phyloP scores from a whole-genome alignment of 805 yeast species.

The Cyberlindnera maritima region DNA sequence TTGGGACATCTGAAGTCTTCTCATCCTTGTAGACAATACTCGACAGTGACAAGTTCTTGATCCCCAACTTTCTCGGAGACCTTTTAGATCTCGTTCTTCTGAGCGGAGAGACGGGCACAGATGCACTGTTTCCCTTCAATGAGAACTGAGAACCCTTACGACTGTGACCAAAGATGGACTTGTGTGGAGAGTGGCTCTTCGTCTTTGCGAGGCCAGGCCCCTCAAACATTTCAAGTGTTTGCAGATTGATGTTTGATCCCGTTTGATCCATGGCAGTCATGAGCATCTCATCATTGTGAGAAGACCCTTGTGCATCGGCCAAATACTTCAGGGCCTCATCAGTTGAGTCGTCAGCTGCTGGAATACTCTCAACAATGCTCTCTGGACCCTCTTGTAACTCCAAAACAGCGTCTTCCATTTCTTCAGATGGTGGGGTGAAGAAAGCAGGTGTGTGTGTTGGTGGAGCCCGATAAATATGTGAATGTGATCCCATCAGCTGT shows the following conservation, averaged over 20 bases:
- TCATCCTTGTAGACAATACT: conserved; percentile 25
- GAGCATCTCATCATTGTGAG: conserved; percentile 9
- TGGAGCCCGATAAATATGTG: background rate
- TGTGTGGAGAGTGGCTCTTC: conserved; percentile 25
- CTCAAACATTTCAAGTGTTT: conserved; percentile 8
- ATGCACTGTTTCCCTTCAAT: conserved; percentile 10
- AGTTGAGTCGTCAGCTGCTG: conserved; percentile 17
- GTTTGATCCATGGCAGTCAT: conserved; percentile 22
- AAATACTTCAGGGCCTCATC: conserved; percentile 25
- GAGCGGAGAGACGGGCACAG: conserved; percentile 25
- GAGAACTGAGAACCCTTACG: conserved; percentile 21
- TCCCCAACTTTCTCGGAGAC: conserved; percentile 14
- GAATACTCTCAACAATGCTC: background rate
- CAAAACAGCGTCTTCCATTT: background rate
- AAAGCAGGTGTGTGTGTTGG: background rate
- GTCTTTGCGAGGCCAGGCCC: conserved; percentile 9
- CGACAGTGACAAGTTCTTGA: conserved; percentile 27
- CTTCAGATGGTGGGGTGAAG: conserved; percentile 7
- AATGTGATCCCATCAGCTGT: background rate
- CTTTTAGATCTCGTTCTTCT: conserved; percentile 9
- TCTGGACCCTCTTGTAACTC: background rate
- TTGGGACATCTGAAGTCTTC: conserved; percentile 14
- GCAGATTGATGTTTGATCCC: conserved; percentile 18
- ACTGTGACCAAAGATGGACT: conserved; percentile 24
- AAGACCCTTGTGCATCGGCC: conserved; percentile 14